These are phyloP conservation scores for Mycena citricolor DNA, from an alignment of 1,284 basidiomycete species.

Conservation along the genomic window DNA sequence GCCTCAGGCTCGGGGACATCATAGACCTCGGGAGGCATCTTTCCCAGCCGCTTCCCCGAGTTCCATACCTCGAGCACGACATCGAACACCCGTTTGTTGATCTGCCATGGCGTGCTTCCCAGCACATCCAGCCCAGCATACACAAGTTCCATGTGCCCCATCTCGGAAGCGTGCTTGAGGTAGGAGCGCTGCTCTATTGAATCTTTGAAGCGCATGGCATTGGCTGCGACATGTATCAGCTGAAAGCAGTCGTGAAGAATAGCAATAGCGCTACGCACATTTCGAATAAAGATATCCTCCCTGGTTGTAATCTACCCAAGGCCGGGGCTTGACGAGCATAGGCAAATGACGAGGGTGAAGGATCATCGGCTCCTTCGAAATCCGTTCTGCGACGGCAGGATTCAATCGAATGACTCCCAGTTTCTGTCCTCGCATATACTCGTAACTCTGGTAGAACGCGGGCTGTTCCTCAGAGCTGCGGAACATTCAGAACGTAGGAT, in stretches of 20 bases:
- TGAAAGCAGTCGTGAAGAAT: conserved; percentile 1
- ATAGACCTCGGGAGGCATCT: conserved; percentile 70
- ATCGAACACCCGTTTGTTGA: conserved; percentile 66
- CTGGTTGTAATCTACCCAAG: conserved; percentile 79
- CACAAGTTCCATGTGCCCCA: conserved; percentile 81
- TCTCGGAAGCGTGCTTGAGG: conserved; percentile 73
- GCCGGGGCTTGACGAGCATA: conserved; percentile 91
- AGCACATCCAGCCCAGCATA: conserved; percentile 90
- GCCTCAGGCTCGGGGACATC: conserved; percentile 65
- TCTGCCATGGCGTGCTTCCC: conserved; percentile 87
- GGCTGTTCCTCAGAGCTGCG: conserved; percentile 79
- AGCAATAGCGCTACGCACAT: conserved; percentile 46
- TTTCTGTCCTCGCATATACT: conserved; percentile 90
- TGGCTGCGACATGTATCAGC: conserved; percentile 39
- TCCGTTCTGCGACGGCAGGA: conserved; percentile 72
- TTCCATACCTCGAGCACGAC: conserved; percentile 79
- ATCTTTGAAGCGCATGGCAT: conserved; percentile 92
- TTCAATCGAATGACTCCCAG: conserved; percentile 91
- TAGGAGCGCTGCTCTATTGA: conserved; percentile 85
- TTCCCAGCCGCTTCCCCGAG: conserved; percentile 68
- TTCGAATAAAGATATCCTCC: conserved; percentile 86
- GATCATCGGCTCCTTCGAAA: conserved; percentile 81
- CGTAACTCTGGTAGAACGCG: conserved; percentile 91
- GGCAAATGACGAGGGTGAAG: conserved; percentile 93
- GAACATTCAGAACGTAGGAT: conserved; percentile 4